Evolutionary conservation across 805 yeast genomes (phyloP), one percentile per base, ranked within the genome.

Genomic region (Grigorovia transvaalensis): DNA sequence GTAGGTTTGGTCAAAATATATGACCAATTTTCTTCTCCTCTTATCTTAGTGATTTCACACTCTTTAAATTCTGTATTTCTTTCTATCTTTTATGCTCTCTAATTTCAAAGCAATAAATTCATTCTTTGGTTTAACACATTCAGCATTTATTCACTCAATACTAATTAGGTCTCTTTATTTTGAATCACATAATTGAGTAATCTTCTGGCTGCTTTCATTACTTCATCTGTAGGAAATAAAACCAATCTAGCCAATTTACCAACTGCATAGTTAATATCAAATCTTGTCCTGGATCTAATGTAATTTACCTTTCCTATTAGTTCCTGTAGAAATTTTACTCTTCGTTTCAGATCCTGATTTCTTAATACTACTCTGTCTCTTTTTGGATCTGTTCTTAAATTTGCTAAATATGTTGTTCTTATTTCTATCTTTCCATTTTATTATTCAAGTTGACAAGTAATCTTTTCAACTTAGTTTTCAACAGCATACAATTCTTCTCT

Each of bases 261-360:
- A 4, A 43, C 35, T 17, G 53, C 46, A 48, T 45, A 51, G 7
- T 48, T 46, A n/a, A 51, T 27, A 42, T 51, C 53, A 3, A 48
- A 13, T 48, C 53, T 48, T 3, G 51, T 49, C 29, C 51, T 38
- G 4, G 41, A n/a, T 23, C 51, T 38, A 9, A 51, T 40, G 18
- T 51, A 48, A 13, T 44, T 51, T 12, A 51, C 13, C 29, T 45
- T 48, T 3, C 53, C 53, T 13, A 51, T 44, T 2, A 38, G 6
- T 38, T 51, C 30, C 23, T 51, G 53, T 4, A 51, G 35, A 9
- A 48, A 35, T 19, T 43, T 47, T 1, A 44, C 30, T 41, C 33
- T 50, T 6, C 1, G 20, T 18, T 50, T 50, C 1, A n/a, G 44
- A 33, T 50, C 50, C 6, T 13, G 19, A 18, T 18, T 20, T 2